These are phyloP conservation scores for Amaranthus palmeri DNA, from an alignment of 148 eudicot species.

Conservation along the genomic window DNA sequence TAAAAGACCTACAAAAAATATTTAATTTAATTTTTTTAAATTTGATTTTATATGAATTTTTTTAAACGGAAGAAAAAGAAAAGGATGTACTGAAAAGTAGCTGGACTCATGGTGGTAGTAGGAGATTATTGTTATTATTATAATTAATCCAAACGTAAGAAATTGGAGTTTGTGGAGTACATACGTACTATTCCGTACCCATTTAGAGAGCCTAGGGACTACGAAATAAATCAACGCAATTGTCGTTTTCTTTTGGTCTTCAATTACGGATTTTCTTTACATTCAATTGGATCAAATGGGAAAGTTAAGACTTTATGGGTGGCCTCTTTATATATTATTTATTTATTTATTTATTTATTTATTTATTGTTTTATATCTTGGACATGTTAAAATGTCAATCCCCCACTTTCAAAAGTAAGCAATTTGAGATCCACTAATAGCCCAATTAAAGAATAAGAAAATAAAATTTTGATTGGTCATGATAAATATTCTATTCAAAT, in stretches of 20 bases:
- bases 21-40: not conserved
- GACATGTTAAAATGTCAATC: not conserved
- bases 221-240: not conserved
- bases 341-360: not conserved
- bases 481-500: too few species aligned
- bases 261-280: not conserved
- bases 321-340: not conserved
- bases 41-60: not conserved
- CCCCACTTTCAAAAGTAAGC: not conserved
- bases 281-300: not conserved
- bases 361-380: not conserved
- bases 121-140: not conserved
- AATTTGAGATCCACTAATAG: not conserved
- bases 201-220: not conserved
- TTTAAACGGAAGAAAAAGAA: not conserved
- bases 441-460: not conserved
- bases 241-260: not conserved
- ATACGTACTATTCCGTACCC: conserved; percentile 14
- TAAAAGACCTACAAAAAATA: too few species aligned
- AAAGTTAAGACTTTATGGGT: not conserved
- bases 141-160: not conserved
- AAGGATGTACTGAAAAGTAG: not conserved
- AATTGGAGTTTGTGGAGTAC: not conserved
- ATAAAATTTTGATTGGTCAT: too few species aligned
- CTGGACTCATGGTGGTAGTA: not conserved